Evolutionary conservation across 345 rosid species (phyloP).

Genomic region (Eucalyptus fibrosa): DNA sequence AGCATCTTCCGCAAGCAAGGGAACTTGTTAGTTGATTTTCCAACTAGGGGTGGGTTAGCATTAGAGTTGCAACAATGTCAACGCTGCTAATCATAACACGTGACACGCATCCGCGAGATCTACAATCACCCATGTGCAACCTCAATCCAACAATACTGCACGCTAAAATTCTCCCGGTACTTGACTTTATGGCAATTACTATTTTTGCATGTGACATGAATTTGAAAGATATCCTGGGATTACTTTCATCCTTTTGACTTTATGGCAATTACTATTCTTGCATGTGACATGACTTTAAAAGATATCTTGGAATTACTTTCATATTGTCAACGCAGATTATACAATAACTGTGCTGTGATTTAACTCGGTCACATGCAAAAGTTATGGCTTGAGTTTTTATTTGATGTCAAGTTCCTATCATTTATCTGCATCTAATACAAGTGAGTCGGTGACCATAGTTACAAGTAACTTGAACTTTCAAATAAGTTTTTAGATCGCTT

Average conservation of each 20-base stretch:
- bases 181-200: neutral
- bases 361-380: neutral
- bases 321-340: neutral
- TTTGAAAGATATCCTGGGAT: neutral
- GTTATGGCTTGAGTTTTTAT: neutral
- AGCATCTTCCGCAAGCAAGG: neutral
- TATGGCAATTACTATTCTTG: neutral
- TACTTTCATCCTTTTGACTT: neutral
- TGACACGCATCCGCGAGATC: neutral
- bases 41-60: neutral
- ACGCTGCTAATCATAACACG: neutral
- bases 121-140: neutral
- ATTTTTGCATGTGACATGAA: neutral
- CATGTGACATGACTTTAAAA: neutral
- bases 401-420: neutral
- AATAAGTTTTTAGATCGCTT: neutral
- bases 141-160: neutral
- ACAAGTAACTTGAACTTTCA: neutral
- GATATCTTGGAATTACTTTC: neutral
- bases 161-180: neutral
- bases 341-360: neutral
- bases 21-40: neutral
- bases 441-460: neutral
- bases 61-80: neutral
- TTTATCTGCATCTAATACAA: neutral